Conservation (phyloP, 257 asterid species). For the Solanum sitiens region DNA sequence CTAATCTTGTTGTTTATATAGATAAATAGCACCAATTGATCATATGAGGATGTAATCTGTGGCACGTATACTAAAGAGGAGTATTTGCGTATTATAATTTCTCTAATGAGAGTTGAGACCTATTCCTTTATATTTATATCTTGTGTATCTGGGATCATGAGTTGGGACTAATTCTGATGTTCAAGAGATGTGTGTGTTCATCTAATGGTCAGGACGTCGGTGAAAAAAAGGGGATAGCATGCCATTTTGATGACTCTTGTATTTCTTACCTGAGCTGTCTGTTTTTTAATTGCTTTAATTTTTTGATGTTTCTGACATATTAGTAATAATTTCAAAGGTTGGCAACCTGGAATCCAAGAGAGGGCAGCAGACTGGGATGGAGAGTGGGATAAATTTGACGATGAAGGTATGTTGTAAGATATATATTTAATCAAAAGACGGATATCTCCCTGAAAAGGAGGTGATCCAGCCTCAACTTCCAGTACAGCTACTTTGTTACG, state of each 20-base stretch:
- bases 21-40: background rate
- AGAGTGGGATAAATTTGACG: slow-evolving; percentile 90
- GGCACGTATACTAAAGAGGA: background rate
- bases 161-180: background rate
- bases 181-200: background rate
- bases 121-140: background rate
- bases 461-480: background rate
- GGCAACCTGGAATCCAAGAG: slow-evolving; percentile 93
- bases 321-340: slow-evolving; percentile 40
- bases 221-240: background rate
- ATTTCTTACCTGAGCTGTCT: background rate
- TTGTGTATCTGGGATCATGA: background rate
- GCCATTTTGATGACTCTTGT: background rate
- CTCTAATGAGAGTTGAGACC: background rate
- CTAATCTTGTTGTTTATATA: background rate
- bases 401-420: slow-evolving; percentile 51
- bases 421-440: background rate
- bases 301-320: background rate
- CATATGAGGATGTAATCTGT: background rate
- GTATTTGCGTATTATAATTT: background rate
- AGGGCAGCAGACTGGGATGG: slow-evolving; percentile 98
- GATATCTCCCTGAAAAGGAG: background rate
- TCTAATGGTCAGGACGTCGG: background rate
- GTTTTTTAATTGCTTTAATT: background rate
- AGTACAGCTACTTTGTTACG: background rate